A percentile compares a stretch with the other conserved stretches of the same genome.
Evolutionary conservation across 371 early-diverging fungal genomes (phyloP).

Genomic region (Mucor mucedo): DNA sequence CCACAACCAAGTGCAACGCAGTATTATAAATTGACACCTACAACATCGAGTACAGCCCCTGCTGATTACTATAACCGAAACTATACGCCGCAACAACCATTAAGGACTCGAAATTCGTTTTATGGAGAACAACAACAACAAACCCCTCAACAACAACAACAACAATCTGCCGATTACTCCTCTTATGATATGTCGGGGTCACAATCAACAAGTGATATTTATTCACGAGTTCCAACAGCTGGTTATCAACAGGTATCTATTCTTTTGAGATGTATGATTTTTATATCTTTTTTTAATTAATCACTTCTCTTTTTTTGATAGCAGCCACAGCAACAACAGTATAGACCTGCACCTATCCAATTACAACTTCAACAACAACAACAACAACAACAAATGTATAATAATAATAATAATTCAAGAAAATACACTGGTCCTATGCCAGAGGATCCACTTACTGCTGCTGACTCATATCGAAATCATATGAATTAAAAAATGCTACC

Average conservation of each 20-base stretch:
- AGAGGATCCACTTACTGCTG: constrained; percentile 39
- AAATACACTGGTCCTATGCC: constrained; percentile 34
- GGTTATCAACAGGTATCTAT: constrained; percentile 24
- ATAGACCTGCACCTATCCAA: constrained; percentile 7
- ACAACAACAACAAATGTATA: constrained; percentile 14
- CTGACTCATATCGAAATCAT: constrained; percentile 34
- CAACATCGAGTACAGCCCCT: constrained; percentile 1
- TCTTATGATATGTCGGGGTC: constrained; percentile 21
- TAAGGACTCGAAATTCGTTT: constrained; percentile 15
- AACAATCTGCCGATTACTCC: constrained; percentile 10
- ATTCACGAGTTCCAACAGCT: constrained; percentile 19
- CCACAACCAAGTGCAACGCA: constrained; percentile 1
- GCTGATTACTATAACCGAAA: constrained; percentile 1
- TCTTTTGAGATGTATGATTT: too few species aligned
- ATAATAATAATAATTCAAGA: constrained; percentile 5
- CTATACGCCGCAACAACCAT: constrained; percentile 5
- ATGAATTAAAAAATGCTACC: constrained; percentile 4
- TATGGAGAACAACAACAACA: constrained; percentile 11
- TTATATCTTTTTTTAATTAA: background rate
- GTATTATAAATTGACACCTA: constrained; percentile 15
- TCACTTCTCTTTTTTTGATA: background rate
- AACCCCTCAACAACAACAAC: constrained; percentile 2
- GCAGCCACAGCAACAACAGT: constrained; percentile 6
- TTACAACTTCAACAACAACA: constrained; percentile 15
- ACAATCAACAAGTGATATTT: constrained; percentile 9